Conservation (phyloP, 768 basidiomycete species). For the Dioszegia crocea region DNA sequence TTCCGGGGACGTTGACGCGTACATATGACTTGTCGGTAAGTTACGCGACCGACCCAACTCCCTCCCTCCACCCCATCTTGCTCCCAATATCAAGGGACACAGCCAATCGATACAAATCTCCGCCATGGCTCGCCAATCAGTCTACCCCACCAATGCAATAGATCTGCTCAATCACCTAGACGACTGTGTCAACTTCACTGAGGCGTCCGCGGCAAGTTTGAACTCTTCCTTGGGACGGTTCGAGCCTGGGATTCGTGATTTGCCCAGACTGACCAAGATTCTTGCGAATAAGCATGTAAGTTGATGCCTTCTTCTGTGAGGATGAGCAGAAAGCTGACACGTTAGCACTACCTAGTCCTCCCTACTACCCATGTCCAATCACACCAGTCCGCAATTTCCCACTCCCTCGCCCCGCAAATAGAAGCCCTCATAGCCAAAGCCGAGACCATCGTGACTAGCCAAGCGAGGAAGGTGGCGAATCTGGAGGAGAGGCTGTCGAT, state of each 20-base stretch:
- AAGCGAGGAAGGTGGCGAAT: constrained; percentile 23
- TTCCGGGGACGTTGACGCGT: too few species aligned
- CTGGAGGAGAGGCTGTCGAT: constrained; percentile 39
- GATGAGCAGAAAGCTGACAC: neutral
- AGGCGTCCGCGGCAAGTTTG: constrained; percentile 24
- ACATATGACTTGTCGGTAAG: too few species aligned
- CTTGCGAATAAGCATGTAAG: constrained; percentile 45
- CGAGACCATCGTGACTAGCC: constrained; percentile 21
- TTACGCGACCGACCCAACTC: too few species aligned
- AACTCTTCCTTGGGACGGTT: constrained; percentile 17
- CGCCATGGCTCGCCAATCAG: constrained; percentile 13
- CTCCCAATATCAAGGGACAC: too few species aligned
- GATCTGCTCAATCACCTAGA: constrained; percentile 39
- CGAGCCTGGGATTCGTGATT: constrained; percentile 35
- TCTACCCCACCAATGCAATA: constrained; percentile 17
- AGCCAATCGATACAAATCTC: neutral
- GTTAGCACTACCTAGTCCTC: constrained; percentile 46
- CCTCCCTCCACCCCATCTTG: too few species aligned
- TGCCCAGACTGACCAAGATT: constrained; percentile 42
- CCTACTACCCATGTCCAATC: constrained; percentile 41
- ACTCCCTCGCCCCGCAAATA: constrained; percentile 44
- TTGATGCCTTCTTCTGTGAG: neutral
- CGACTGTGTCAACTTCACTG: constrained; percentile 41
- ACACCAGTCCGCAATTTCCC: constrained; percentile 39
- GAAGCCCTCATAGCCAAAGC: constrained; percentile 40